Base-by-base conservation (phyloP, 352 stramenopile genomes). In the Globisporangium carolinianum region DNA sequence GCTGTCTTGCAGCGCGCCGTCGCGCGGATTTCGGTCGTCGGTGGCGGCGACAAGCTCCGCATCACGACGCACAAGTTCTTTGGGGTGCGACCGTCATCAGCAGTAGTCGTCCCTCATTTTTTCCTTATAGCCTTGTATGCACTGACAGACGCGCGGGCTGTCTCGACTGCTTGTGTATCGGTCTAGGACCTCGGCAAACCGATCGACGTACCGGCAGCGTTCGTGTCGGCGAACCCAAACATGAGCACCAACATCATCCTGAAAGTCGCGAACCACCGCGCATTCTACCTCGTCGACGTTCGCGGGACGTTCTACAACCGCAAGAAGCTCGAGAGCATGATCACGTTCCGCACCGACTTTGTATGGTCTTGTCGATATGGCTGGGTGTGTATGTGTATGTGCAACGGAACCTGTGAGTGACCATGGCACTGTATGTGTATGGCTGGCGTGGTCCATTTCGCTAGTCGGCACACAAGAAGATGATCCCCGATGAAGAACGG, bases 1-100 rank as follows among this genome's bases (percentile, higher is more conserved):
- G 12, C 10, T 32, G 45, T 32, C 11, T 10, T 39, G 6, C 61
- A 94, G 84, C 78, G 84, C 59, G 75, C 84, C 2, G 82, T 94
- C 36, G 78, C 76, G 5, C 81, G 83, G 9, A 89, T 94, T 54
- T 91, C 84, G 11, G 66, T 94, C 9, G 78, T 94, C 24, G 57
- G 73, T 0, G 84, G 82, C 4, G 84, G 84, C 24, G 71, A 88
- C 54, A 94, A 94, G 47, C 68, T 94, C 35, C 84, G 84, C 18
- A 83, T 94, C 63, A 92, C 82, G 32, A 92, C 82, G 36, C 84
- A 94, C 72, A 94, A 91, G 67, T 94, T 92, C 67, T 89, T 94
- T 59, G 84, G 84, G 47, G 84, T 94, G 74, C 38, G 73, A 56
- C 2, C 9, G 32, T 17, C 24, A 2, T 32, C 24, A 32, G 24